These are phyloP conservation scores for Scutellaria minor DNA, from an alignment of 257 asterid genomes.

Conservation along the genomic window DNA sequence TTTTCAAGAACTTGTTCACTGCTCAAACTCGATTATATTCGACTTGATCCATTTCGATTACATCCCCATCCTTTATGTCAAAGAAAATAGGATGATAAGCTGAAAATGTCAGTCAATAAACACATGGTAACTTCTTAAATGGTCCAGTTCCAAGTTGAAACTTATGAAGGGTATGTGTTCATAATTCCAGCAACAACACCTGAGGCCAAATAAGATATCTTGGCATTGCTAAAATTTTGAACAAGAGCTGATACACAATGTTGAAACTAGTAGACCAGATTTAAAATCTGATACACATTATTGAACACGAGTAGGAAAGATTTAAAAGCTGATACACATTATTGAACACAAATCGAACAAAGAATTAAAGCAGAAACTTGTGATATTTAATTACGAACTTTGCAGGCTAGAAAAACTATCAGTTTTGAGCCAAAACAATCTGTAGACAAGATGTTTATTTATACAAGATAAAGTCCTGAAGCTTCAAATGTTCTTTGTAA, in stretches of 20 bases:
- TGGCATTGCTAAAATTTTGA: not conserved
- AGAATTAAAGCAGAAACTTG: conserved; percentile 10
- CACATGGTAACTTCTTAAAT: conserved; percentile 5
- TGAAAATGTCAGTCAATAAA: not conserved
- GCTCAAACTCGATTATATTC: no score
- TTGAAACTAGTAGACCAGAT: no score
- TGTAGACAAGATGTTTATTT: not conserved
- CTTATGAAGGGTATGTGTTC: not conserved
- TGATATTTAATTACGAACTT: conserved; percentile 6
- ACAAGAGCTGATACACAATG: no score
- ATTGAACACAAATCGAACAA: conserved; percentile 16
- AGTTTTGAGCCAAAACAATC: conserved; percentile 14
- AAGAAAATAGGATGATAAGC: conserved; percentile 9
- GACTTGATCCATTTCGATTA: no score
- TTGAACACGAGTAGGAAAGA: no score
- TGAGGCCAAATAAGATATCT: conserved; percentile 5
- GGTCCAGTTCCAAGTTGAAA: conserved; percentile 22
- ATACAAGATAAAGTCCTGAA: conserved; percentile 10
- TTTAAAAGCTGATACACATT: not conserved
- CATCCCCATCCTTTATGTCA: not conserved
- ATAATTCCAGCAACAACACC: conserved; percentile 2
- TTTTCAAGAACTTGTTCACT: no score
- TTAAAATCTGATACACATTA: no score
- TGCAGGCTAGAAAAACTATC: conserved; percentile 16
- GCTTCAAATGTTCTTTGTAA: conserved; percentile 2